Evolutionary conservation across 78 protist species (phyloP).

Genomic region (slime mould (Dictyostelium discoideum)): dicty_2.7 NC_007091.3:2335001-2335500

Average conservation of each 20-base stretch:
- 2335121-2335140: conserved; percentile 84
- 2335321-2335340: conserved; percentile 90
- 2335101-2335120: conserved; percentile 60
- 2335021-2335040: conserved; percentile 90
- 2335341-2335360: conserved; percentile 42
- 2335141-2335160: conserved; percentile 77
- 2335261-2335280: conserved; percentile 82
- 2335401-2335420: conserved; percentile 85
- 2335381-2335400: conserved; percentile 69
- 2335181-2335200: conserved; percentile 87
- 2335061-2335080: conserved; percentile 66
- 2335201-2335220: conserved; percentile 91
- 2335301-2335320: conserved; percentile 89
- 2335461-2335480: conserved; percentile 14
- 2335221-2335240: conserved; percentile 33
- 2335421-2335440: conserved; percentile 43
- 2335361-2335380: not conserved
- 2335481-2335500: conserved; percentile 70
- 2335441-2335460: conserved; percentile 27
- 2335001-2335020: conserved; percentile 60
- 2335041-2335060: conserved; percentile 94
- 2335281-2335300: conserved; percentile 77
- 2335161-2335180: conserved; percentile 80
- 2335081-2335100: conserved; percentile 36
- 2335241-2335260: conserved; percentile 80